Evolutionary conservation across 1,139 yeast genomes (phyloP), one percentile per base, ranked within the genome.

Genomic region (Pichiaceae sp.): DNA sequence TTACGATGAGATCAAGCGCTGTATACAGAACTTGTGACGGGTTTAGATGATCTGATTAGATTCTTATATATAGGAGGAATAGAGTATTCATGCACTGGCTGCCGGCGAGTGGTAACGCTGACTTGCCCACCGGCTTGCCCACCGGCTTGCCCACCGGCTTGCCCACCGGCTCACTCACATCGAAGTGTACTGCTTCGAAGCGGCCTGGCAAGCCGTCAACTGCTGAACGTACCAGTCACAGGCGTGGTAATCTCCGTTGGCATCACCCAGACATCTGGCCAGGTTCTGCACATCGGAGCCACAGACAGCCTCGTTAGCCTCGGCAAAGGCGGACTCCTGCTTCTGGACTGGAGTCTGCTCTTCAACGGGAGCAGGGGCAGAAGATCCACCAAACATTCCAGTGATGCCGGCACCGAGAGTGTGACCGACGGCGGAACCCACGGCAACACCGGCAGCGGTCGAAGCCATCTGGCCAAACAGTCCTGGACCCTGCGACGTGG

Each of bases 371-470:
- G 63, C 69, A 43, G 63, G 69, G 41, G 60, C 68, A 26, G 79
- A 69, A n/a, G 82, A 70, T 38, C 96, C 95, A 38, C 95, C 89
- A 56, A 91, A 89, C 71, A 91, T 64, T 37, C 86, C 71, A 38
- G 95, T 78, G 52, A 91, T 68, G 53, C 97, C 97, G 42, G 95
- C 95, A 64, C 97, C 96, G 44, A 91, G 52, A 35, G 97, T 86
- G 70, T 91, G 98, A 43, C 98, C 98, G 42, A 89, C 78, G 46
- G 97, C 80, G 40, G 96, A 84, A 54, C 98, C 98, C 41, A 91
- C 96, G 37, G 97, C 98, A 28, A 91, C 98, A 75, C 98, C 98
- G 38, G 97, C 98, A 42, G 98, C 98, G 39, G 98, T 91, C 32
- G 95, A 72, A 24, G 97, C 97, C 97, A 91, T 91, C 65, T 91